Percentiles rank a stretch among this genome's conserved stretches.
These are phyloP conservation scores for Lachnellula occidentalis DNA, from an alignment of 2,329 filamentous ascomycete species.

Conservation along the genomic window DNA sequence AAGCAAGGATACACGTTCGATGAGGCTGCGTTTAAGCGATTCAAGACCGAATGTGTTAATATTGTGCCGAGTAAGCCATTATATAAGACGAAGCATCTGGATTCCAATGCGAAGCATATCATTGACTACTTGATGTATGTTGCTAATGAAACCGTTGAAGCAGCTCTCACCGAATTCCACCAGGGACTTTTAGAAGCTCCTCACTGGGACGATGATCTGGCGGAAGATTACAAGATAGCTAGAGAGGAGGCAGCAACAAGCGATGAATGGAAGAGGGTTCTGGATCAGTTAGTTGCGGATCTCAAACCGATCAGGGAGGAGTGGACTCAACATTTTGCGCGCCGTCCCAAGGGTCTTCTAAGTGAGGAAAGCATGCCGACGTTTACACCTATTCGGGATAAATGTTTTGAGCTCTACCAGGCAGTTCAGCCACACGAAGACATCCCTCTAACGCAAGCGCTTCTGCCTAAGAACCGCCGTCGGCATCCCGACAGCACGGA, in stretches of 20 bases:
- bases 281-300: conserved; percentile 10
- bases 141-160: conserved; percentile 37
- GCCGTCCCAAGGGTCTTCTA: background rate
- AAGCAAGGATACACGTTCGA: conserved; percentile 51
- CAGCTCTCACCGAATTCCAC: conserved; percentile 28
- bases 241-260: conserved; percentile 2
- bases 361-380: background rate
- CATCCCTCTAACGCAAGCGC: conserved; percentile 12
- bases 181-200: conserved; percentile 8
- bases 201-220: conserved; percentile 24
- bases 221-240: conserved; percentile 11
- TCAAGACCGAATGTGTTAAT: conserved; percentile 22
- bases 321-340: conserved; percentile 11
- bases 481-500: conserved; percentile 17
- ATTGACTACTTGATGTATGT: conserved; percentile 60
- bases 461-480: conserved; percentile 10
- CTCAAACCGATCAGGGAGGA: conserved; percentile 5
- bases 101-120: conserved; percentile 40
- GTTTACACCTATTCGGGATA: conserved; percentile 6
- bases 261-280: conserved; percentile 13
- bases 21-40: conserved; percentile 35
- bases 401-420: conserved; percentile 17
- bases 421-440: conserved; percentile 22
- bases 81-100: conserved; percentile 38
- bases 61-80: conserved; percentile 33